Evolutionary conservation across 805 yeast species (phyloP), one percentile per base, ranked within the genome.

Genomic region (Candida coquimbonensis): DNA sequence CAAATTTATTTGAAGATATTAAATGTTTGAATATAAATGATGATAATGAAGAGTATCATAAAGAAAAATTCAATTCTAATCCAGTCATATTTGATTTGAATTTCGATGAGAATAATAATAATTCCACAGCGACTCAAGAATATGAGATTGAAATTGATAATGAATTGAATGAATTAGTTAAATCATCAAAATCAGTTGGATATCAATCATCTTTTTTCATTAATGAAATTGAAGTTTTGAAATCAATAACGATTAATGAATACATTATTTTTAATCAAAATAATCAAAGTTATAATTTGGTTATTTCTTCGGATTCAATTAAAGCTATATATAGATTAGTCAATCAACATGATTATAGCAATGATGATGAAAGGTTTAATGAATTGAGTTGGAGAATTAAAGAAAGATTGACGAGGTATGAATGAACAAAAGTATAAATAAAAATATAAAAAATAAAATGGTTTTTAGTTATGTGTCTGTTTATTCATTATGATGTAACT

Each of bases 181-280:
- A 55, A 32, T 41, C 47, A 4, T 60, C 66, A 1, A 59, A 59
- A n/a, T 48, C 53, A 9, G 44, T 66, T 1, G 49, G 51, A 0
- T 40, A 46, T 13, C 16, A 63, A 5, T 54, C 64, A 5, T 36
- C 32, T 3, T 39, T 46, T 9, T 53, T 56, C 44, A 51, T 49
- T 29, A 54, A 57, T 33, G 78, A 74, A 48, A 40, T 64, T 4
- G 59, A 61, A n/a, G 51, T 73, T 7, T 51, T 70, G 9, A 57
- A 62, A 48, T 53, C 64, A 47, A 57, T 69, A 3, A 60, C 70
- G 0, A 38, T 72, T 63, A 50, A 41, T 34, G 51, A 49, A 21
- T 47, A 35, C 19, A 40, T 44, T 16, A 43, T 47, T 8, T 35
- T 47, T 2, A 31, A 39, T 9, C 44, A 44, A 25, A 21, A 21